A percentile compares a stretch with the other conserved stretches of the same genome.
Evolutionary conservation across 2,329 filamentous ascomycete genomes (phyloP).

Genomic region (Ophiosphaerella narmari): DNA sequence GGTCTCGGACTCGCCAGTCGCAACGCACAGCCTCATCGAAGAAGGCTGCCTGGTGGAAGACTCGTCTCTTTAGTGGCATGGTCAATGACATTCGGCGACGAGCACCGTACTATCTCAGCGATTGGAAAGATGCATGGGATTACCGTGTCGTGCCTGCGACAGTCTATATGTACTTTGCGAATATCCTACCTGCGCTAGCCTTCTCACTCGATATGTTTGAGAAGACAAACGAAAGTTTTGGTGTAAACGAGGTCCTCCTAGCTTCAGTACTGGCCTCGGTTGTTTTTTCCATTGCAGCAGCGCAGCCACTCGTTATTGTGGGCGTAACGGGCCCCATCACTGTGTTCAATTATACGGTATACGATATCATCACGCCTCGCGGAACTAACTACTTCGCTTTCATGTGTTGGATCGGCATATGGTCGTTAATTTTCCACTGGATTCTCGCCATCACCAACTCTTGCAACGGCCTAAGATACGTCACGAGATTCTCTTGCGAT

Average conservation of each 20-base stretch:
- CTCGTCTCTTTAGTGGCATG: conserved; percentile 78
- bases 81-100: conserved; percentile 74
- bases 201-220: conserved; percentile 94
- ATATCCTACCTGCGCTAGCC: conserved; percentile 84
- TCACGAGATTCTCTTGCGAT: conserved; percentile 89
- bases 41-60: conserved; percentile 68
- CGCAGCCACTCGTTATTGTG: conserved; percentile 87
- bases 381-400: conserved; percentile 85
- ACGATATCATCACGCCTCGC: conserved; percentile 79
- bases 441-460: conserved; percentile 81
- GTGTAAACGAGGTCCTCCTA: conserved; percentile 89
- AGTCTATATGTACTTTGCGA: conserved; percentile 93
- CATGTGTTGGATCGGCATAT: conserved; percentile 91
- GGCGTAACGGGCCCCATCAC: conserved; percentile 93
- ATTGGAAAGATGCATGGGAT: conserved; percentile 87
- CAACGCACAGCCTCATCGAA: conserved; percentile 16
- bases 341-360: conserved; percentile 93
- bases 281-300: conserved; percentile 78
- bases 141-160: conserved; percentile 87
- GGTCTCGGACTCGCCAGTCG: conserved; percentile 21
- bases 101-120: conserved; percentile 77
- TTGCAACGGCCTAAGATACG: conserved; percentile 86
- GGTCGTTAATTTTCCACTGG: conserved; percentile 85
- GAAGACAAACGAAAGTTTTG: conserved; percentile 81
- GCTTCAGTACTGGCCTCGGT: conserved; percentile 81